A percentile compares a stretch with the other conserved stretches of the same genome.
These are phyloP conservation scores for Eutypella sp. DNA, from an alignment of 2,329 filamentous ascomycete species.

Conservation along the genomic window DNA sequence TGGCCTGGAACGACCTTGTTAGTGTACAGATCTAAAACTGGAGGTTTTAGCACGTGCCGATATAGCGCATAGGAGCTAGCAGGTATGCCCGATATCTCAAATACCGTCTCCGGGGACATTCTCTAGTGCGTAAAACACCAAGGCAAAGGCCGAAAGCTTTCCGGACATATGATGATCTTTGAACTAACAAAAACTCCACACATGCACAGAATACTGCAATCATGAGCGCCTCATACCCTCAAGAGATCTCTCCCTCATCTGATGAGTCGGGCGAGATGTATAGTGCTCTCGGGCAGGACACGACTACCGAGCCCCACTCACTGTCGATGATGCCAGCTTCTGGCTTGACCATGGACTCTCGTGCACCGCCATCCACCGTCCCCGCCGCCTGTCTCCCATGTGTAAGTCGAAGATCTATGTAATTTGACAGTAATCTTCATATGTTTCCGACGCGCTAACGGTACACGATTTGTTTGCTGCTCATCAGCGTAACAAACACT, in stretches of 20 bases:
- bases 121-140: too few relatives aligned
- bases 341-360: constrained; percentile 13
- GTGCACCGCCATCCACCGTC: constrained; percentile 30
- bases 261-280: not conserved
- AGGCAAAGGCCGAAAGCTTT: too few relatives aligned
- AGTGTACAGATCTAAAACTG: too few relatives aligned
- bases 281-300: not conserved
- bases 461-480: not conserved
- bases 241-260: not conserved
- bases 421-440: not conserved
- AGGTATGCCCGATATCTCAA: too few relatives aligned
- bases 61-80: too few relatives aligned
- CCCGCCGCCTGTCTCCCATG: constrained; percentile 52
- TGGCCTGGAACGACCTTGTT: too few relatives aligned
- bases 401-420: constrained; percentile 32
- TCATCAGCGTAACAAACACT: constrained; percentile 56
- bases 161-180: too few relatives aligned
- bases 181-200: too few relatives aligned
- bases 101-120: too few relatives aligned
- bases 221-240: not conserved
- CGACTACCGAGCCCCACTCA: constrained; percentile 9
- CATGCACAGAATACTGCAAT: too few relatives aligned
- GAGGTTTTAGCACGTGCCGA: too few relatives aligned
- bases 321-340: constrained; percentile 10
- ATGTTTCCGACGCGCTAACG: constrained; percentile 6